Evolutionary conservation across 169 alveolate species (phyloP).

Genomic region (Plasmodium billcollinsi): DNA sequence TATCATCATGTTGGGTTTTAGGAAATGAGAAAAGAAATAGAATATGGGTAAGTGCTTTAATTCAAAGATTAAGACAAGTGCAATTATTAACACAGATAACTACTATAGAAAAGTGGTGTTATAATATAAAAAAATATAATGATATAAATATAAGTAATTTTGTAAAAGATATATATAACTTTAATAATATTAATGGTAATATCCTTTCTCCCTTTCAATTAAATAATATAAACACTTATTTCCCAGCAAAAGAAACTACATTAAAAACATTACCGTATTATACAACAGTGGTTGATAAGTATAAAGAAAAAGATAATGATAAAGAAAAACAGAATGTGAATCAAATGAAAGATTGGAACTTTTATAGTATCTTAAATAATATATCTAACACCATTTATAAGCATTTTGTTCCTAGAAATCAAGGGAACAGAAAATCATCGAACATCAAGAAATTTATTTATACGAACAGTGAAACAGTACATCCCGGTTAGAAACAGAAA

Average conservation of each 20-base stretch:
- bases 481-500: too few species aligned
- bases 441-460: neutral
- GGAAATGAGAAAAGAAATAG: conserved; percentile 66
- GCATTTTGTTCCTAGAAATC: conserved; percentile 29
- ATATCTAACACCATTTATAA: conserved; percentile 25
- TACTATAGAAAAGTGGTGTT: conserved; percentile 62
- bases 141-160: conserved; percentile 49
- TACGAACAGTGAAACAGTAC: neutral
- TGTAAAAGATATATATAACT: conserved; percentile 60
- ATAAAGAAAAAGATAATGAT: conserved; percentile 17
- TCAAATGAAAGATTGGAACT: neutral
- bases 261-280: conserved; percentile 40
- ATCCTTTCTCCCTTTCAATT: conserved; percentile 57
- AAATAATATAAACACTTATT: conserved; percentile 39
- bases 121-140: conserved; percentile 59
- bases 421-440: neutral
- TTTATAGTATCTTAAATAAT: conserved; percentile 31
- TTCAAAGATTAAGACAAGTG: conserved; percentile 71
- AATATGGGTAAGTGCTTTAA: conserved; percentile 62
- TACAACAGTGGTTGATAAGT: conserved; percentile 35
- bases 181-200: conserved; percentile 63
- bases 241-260: conserved; percentile 28
- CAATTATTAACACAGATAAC: conserved; percentile 59
- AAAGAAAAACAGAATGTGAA: neutral
- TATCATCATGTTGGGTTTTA: conserved; percentile 68